phyloP scores from a whole-genome alignment of 31 red algal genomes.

The Odonthalia washingtoniensis region DNA sequence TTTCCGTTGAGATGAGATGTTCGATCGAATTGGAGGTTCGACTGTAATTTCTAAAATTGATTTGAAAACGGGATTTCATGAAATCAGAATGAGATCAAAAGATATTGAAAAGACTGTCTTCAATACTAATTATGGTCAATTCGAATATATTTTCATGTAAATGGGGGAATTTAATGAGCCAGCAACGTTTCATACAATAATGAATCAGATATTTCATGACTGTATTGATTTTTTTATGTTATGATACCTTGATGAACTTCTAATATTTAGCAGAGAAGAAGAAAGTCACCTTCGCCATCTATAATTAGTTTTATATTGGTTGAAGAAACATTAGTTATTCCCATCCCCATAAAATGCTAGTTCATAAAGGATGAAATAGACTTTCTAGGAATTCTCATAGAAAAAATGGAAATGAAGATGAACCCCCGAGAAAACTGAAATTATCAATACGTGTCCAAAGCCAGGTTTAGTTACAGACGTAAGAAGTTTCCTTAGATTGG shows the following conservation, averaged over 20 bases:
- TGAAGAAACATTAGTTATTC: not conserved
- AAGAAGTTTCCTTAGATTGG: slow-evolving; percentile 28
- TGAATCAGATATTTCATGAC: not conserved
- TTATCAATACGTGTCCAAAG: slow-evolving; percentile 7
- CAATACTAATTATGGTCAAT: slow-evolving; percentile 1
- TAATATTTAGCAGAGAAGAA: not conserved
- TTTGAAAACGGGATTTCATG: slow-evolving; percentile 31
- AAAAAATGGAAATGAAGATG: not conserved
- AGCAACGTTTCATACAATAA: not conserved
- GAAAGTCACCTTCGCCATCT: not conserved
- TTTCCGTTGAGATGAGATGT: slow-evolving; percentile 26
- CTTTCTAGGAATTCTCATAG: slow-evolving; percentile 10
- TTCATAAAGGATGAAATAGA: slow-evolving; percentile 15
- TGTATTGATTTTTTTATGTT: not conserved
- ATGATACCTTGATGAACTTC: not conserved
- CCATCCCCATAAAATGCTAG: slow-evolving; percentile 23
- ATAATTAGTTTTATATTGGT: not conserved
- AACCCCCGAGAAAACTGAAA: not conserved
- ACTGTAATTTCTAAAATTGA: slow-evolving; percentile 20
- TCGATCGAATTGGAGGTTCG: slow-evolving; percentile 10
- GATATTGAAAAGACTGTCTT: not conserved
- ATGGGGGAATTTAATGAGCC: not conserved
- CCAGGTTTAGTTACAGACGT: slow-evolving; percentile 1
- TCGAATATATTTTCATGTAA: not conserved
- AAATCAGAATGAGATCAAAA: not conserved